Conservation (phyloP, 2,329 filamentous ascomycete genomes). For the Fusarium sp. region DNA sequence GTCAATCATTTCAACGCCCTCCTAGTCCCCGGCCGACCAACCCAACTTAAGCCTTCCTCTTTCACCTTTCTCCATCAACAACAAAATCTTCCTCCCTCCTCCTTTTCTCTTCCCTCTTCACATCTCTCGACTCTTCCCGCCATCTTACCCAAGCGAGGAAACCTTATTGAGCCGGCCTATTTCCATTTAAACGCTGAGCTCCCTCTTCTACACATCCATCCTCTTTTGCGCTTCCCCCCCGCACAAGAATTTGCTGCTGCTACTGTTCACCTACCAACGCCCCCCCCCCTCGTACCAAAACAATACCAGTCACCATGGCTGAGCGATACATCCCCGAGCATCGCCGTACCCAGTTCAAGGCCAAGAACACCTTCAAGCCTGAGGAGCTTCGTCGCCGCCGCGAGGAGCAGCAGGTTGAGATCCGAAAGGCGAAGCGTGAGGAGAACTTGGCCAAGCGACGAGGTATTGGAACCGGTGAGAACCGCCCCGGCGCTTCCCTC, state of each 20-base stretch:
- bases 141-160: conserved; percentile 28
- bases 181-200: conserved; percentile 31
- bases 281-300: conserved; percentile 36
- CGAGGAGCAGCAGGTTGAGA: conserved; percentile 99
- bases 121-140: conserved; percentile 27
- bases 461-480: conserved; percentile 87
- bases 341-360: conserved; percentile 99
- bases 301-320: conserved; percentile 77
- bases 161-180: conserved; percentile 15
- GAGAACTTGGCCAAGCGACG: conserved; percentile 98
- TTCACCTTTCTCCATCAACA: conserved; percentile 44
- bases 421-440: conserved; percentile 97
- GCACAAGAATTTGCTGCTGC: conserved; percentile 46
- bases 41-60: conserved; percentile 37
- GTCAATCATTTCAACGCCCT: conserved; percentile 43
- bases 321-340: conserved; percentile 99
- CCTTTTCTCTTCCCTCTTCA: conserved; percentile 28
- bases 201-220: conserved; percentile 10
- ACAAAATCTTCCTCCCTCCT: conserved; percentile 42
- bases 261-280: conserved; percentile 43
- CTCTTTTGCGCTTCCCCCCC: conserved; percentile 41
- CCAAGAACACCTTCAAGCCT: conserved; percentile 98
- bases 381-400: conserved; percentile 98
- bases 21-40: conserved; percentile 38
- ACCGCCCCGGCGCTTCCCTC: conserved; percentile 82